phyloP scores from a whole-genome alignment of 176 grass and related monocot species.

The Eragrostis curvula region DNA sequence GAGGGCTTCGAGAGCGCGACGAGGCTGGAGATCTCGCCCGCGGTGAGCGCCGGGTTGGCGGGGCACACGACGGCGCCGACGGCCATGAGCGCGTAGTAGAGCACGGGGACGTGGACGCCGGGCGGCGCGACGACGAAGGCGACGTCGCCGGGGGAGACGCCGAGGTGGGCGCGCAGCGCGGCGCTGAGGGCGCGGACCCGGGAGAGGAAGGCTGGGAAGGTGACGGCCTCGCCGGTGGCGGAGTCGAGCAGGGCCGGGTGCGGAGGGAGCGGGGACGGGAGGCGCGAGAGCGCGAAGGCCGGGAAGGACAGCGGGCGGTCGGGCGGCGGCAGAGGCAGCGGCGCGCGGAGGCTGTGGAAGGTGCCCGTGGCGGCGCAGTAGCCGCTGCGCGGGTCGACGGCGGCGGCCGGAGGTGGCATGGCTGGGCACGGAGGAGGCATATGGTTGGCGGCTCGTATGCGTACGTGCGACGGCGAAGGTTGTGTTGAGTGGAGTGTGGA shows the following conservation, averaged over 20 bases:
- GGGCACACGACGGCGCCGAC: conserved; percentile 57
- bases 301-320: conserved; percentile 41
- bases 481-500: too few species aligned
- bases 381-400: conserved; percentile 56
- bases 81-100: conserved; percentile 61
- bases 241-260: conserved; percentile 47
- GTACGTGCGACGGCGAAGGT: too few species aligned
- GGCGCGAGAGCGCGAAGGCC: conserved; percentile 39
- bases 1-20: conserved; percentile 47
- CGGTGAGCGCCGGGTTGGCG: conserved; percentile 49
- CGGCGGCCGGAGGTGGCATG: conserved; percentile 5
- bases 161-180: conserved; percentile 3
- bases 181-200: conserved; percentile 39
- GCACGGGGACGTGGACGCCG: conserved; percentile 45
- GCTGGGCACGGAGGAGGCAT: too few species aligned
- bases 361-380: conserved; percentile 54
- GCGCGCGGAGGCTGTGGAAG: conserved; percentile 57
- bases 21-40: conserved; percentile 35
- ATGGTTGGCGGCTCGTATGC: too few species aligned
- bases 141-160: conserved; percentile 50
- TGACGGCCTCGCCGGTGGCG: conserved; percentile 30
- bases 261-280: conserved; percentile 52
- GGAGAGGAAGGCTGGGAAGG: conserved; percentile 33
- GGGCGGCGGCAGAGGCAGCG: conserved; percentile 32
- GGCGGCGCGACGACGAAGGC: conserved; percentile 51